These are phyloP conservation scores for Citrullus mucosospermus DNA, from an alignment of 306 rosid species.

Conservation along the genomic window DNA sequence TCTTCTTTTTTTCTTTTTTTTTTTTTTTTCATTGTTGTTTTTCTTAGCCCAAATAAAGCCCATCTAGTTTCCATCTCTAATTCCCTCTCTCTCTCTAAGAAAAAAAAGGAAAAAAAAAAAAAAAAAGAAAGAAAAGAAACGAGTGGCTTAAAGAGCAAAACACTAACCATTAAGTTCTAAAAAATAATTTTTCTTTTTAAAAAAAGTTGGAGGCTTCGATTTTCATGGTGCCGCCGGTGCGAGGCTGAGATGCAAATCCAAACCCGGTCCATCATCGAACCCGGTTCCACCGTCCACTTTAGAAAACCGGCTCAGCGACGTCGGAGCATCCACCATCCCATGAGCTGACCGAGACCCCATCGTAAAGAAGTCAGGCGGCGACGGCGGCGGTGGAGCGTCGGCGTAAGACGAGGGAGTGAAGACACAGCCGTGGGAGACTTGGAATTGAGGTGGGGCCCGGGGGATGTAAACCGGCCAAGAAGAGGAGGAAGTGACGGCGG, in stretches of 20 bases:
- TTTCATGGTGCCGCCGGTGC: slow-evolving; percentile 55
- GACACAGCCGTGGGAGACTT: slow-evolving; percentile 82
- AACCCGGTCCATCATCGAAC: slow-evolving; percentile 68
- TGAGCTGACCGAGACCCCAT: slow-evolving; percentile 28
- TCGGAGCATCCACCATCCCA: slow-evolving; percentile 41
- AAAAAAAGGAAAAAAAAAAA: neutral
- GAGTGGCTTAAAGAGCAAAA: neutral
- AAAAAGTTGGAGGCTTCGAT: neutral
- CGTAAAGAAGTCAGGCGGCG: slow-evolving; percentile 18
- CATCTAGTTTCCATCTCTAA: neutral
- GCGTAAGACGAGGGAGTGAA: slow-evolving; percentile 27
- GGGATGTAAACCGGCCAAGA: slow-evolving; percentile 70
- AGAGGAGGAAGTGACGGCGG: neutral
- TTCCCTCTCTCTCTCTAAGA: neutral
- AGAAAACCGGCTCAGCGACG: slow-evolving; percentile 61
- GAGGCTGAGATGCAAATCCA: slow-evolving; percentile 83
- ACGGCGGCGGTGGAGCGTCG: slow-evolving; percentile 15
- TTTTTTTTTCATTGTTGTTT: neutral
- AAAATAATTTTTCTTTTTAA: no score
- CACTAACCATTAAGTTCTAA: neutral
- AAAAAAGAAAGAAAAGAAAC: neutral
- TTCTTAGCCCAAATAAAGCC: neutral
- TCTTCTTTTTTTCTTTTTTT: neutral
- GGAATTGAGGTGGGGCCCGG: slow-evolving; percentile 58
- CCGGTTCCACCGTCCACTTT: slow-evolving; percentile 55